Evolutionary conservation across 495 filamentous ascomycete genomes (phyloP).

Genomic region (Annulohypoxylon maeteangense): DNA sequence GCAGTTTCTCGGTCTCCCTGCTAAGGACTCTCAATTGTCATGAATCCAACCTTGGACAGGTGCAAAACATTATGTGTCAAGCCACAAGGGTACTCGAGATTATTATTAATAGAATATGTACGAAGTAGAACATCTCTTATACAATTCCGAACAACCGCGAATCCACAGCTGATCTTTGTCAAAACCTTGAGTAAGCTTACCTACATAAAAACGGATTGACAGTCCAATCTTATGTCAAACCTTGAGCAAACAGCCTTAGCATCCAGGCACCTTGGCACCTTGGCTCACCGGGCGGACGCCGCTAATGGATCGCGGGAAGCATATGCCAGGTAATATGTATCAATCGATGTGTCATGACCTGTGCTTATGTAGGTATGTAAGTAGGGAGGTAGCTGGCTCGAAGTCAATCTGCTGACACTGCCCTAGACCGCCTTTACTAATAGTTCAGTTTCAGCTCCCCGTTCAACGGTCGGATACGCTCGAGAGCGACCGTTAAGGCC

Average conservation of each 20-base stretch:
- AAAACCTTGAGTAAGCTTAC: background rate
- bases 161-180: background rate
- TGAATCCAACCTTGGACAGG: background rate
- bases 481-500: background rate
- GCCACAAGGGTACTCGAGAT: background rate
- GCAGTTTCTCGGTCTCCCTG: background rate
- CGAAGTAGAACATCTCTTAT: background rate
- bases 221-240: background rate
- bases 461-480: background rate
- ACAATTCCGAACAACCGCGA: background rate
- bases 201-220: conserved; percentile 3
- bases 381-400: background rate
- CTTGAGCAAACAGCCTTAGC: background rate
- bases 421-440: background rate
- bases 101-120: background rate
- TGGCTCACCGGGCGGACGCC: conserved; percentile 11
- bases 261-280: conserved; percentile 17
- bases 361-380: too few relatives aligned
- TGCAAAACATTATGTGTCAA: background rate
- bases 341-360: conserved; percentile 2
- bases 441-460: background rate
- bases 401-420: background rate
- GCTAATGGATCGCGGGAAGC: background rate
- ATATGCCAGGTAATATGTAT: background rate
- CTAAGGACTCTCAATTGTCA: background rate